phyloP scores from a whole-genome alignment of 2,329 filamentous ascomycete genomes.

The Raffaelea arxii region DNA sequence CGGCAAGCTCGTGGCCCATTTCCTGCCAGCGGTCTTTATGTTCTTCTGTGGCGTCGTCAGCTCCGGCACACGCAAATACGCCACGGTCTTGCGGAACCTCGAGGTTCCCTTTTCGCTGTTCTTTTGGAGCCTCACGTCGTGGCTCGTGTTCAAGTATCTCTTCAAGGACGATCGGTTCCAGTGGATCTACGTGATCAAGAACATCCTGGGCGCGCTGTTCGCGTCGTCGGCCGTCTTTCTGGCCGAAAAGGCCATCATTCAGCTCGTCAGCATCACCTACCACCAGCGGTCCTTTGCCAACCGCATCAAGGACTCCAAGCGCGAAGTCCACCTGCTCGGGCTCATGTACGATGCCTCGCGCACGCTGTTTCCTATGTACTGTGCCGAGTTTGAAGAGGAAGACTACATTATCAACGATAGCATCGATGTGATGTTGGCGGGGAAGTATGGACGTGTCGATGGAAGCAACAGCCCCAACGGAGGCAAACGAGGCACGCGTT shows the following conservation, averaged over 20 bases:
- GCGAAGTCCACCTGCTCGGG: conserved; percentile 69
- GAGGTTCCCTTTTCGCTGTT: conserved; percentile 59
- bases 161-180: conserved; percentile 30
- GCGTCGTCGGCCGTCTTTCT: conserved; percentile 62
- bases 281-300: conserved; percentile 76
- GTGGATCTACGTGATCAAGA: conserved; percentile 51
- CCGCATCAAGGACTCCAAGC: conserved; percentile 83
- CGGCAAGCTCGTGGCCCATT: conserved; percentile 54
- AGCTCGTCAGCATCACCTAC: conserved; percentile 77
- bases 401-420: conserved; percentile 87
- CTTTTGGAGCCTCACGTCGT: conserved; percentile 56
- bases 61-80: conserved; percentile 61
- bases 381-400: conserved; percentile 80
- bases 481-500: conserved; percentile 26
- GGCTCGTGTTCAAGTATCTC: conserved; percentile 51
- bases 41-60: conserved; percentile 61
- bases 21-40: conserved; percentile 54
- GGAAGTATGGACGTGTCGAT: conserved; percentile 15
- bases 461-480: conserved; percentile 26
- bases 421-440: conserved; percentile 57
- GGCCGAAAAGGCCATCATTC: conserved; percentile 68
- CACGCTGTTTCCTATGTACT: conserved; percentile 84
- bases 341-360: conserved; percentile 86
- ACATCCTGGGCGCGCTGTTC: conserved; percentile 56
- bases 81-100: conserved; percentile 52